Evolutionary conservation across 257 asterid genomes (phyloP), one percentile per base, ranked within the genome.

Genomic region (Anisodus tanguticus): DNA sequence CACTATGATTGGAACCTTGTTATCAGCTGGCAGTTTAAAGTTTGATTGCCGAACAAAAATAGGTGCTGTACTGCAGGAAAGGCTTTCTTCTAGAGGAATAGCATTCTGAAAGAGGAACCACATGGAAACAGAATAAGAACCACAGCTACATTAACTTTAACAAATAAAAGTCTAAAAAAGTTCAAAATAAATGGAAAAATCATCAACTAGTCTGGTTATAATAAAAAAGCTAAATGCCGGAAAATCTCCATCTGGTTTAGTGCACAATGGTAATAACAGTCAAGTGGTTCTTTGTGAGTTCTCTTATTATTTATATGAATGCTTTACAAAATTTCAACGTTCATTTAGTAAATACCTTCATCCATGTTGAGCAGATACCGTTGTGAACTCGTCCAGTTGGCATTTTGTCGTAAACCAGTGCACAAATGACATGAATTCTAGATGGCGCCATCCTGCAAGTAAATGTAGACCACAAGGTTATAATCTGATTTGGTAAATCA

Each of bases 311-410:
- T 17, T n/a, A 41, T 80, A 11, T 22, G 72, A 64, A 47, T 82
- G 64, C 4, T 13, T 9, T 22, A 78, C 35, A 2, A 68, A 55
- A 84, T 17, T 79, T 87, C 49, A 85, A 74, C 6, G 69, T 53
- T 86, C 78, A 9, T 53, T 37, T 60, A 83, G 58, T 47, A 71
- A 82, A 59, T 91, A 95, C 99, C 98, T 95, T 95, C 93, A 97
- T 97, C 99, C 99, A 97, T 19, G 99, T 97, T 17, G 99, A 97
- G 90, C 99, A 97, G 68, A 97, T 89, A 84, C 98, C 99, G 91
- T 91, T 94, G 92, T 97, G 98, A 86, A 97, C 84, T 80, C 98
- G 85, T 86, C 99, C 99, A 4, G 97, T 83, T 9, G 98, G 98
- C 22, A 93, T 95, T 91, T 91, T 93, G 87, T 95, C 99, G 69